Evolutionary conservation across 257 asterid genomes (phyloP), one percentile per base, ranked within the genome.

Genomic region (Orobanche coerulescens): DNA sequence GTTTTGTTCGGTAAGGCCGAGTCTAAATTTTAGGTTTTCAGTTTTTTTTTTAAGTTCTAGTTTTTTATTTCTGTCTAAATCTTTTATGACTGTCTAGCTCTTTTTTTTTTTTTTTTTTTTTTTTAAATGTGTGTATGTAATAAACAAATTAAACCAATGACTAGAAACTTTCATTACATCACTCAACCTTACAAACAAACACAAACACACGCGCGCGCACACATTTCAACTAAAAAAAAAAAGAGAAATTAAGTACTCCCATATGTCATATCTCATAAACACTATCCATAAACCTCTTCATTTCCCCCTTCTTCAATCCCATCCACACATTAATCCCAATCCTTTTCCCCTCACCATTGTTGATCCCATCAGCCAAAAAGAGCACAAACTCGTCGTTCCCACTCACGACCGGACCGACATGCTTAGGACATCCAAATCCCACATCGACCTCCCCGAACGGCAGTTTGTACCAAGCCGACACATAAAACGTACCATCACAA

Each of bases 401-500:
- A 53, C 76, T 72, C 34, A 66, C 78, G 46, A 75, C 28, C 4
- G 82, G 85, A 12, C 85, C 82, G 3, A 73, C 75, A 47, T 69
- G 82, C 48, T 48, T 13, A 15, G 80, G 72, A 57, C 64, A 69
- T 33, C 81, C 79, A 49, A 61, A 73, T 19, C 76, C 80, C 12
- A 73, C 63, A 53, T 71, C 80, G 25, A 76, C 64, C 34, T 71
- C 82, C 7, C 28, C 44, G 14, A 78, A 75, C 3, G 67, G 46
- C 66, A 80, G 22, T 46, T 76, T 80, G 78, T 78, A 76, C 81
- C 82, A 76, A 40, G 80, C 78, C 20, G 78, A 73, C 53, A 73
- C 80, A 54, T 68, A 74, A 50, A 71, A 80, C 2, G 48, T 53
- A 3, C 80, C 76, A 26, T 24, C 42, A 47, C 78, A 64, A 20